Evolutionary conservation across 306 rosid genomes (phyloP).

Genomic region (cucumber (Cucumis sativus)): DNA sequence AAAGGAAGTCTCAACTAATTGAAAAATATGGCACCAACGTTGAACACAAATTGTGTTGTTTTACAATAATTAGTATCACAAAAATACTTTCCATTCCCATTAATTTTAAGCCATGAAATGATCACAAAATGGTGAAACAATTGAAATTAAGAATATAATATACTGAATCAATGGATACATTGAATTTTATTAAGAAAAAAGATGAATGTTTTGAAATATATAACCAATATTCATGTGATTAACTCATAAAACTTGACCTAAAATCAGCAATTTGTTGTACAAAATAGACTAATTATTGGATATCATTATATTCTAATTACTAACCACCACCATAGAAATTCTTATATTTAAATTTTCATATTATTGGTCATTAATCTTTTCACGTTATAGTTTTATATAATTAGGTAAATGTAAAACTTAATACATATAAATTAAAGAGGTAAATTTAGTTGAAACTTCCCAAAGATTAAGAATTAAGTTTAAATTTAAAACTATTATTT

Average conservation of each 20-base stretch:
- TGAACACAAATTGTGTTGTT: background rate
- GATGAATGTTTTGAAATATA: background rate
- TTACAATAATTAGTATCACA: background rate
- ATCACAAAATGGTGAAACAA: background rate
- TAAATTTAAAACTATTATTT: background rate
- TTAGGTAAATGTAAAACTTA: background rate
- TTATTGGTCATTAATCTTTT: too few relatives aligned
- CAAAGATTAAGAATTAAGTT: background rate
- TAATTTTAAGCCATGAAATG: background rate
- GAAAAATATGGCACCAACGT: background rate
- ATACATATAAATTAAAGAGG: background rate
- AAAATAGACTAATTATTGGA: background rate
- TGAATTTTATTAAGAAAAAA: background rate
- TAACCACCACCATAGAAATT: background rate
- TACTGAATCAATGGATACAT: background rate
- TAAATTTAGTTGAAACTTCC: background rate
- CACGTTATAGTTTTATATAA: too few relatives aligned
- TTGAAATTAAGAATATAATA: too few relatives aligned
- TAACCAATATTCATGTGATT: background rate
- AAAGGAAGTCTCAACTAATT: background rate
- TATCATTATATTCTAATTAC: background rate
- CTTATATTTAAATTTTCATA: background rate
- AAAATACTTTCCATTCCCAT: background rate
- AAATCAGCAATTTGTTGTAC: background rate
- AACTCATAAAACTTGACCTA: background rate